Percentiles rank a stretch among this genome's conserved stretches.
These are phyloP conservation scores for Citrus sinensis DNA, from an alignment of 345 rosid species.

Conservation along the genomic window DVS_A1.0 CM039163.1:35222501-35223000, in stretches of 20 bases:
- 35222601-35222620: conserved; percentile 4
- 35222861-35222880: conserved; percentile 24
- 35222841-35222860: conserved; percentile 11
- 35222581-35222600: background rate
- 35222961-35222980: conserved; percentile 17
- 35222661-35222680: conserved; percentile 21
- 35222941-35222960: conserved; percentile 4
- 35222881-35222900: conserved; percentile 28
- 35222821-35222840: conserved; percentile 4
- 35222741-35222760: conserved; percentile 13
- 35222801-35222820: background rate
- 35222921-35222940: conserved; percentile 1
- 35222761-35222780: conserved; percentile 26
- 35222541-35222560: conserved; percentile 8
- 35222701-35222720: conserved; percentile 3
- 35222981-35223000: conserved; percentile 27
- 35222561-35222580: conserved; percentile 3
- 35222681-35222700: conserved; percentile 18
- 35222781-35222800: conserved; percentile 26
- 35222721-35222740: background rate
- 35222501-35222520: background rate
- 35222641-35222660: conserved; percentile 12
- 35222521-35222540: conserved; percentile 5
- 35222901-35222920: background rate
- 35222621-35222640: conserved; percentile 11